phyloP scores from a whole-genome alignment of 768 basidiomycete genomes.

The Termitomyces sp. region DNA sequence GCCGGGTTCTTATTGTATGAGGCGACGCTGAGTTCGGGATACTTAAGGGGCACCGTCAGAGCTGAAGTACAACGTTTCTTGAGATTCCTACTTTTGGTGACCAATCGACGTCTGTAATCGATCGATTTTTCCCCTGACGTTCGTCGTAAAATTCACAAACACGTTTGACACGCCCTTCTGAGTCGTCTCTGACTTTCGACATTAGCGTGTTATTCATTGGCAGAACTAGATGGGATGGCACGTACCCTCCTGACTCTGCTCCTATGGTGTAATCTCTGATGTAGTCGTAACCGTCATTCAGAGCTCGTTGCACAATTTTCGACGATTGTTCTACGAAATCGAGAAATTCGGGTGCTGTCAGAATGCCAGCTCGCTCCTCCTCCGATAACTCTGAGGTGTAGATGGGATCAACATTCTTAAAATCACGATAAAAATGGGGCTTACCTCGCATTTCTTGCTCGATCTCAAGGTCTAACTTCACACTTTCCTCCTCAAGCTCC shows the following conservation, averaged over 20 bases:
- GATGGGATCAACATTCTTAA: background rate
- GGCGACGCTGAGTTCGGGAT: conserved; percentile 91
- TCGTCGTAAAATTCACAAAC: conserved; percentile 95
- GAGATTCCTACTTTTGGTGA: conserved; percentile 73
- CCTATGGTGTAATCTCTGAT: conserved; percentile 95
- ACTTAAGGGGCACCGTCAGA: conserved; percentile 41
- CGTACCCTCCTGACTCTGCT: conserved; percentile 78
- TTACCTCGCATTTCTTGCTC: conserved; percentile 81
- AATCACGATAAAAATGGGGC: background rate
- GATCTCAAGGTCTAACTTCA: conserved; percentile 79
- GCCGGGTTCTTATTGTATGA: conserved; percentile 98
- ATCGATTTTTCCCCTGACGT: conserved; percentile 85
- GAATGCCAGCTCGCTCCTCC: conserved; percentile 77
- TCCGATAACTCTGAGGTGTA: conserved; percentile 66
- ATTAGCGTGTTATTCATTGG: background rate
- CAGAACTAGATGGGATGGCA: conserved; percentile 8
- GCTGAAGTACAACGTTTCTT: background rate
- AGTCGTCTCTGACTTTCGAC: conserved; percentile 60
- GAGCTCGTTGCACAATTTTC: conserved; percentile 90
- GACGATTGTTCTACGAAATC: conserved; percentile 94
- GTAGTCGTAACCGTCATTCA: conserved; percentile 96
- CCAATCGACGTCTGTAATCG: conserved; percentile 97
- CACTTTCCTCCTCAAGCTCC: conserved; percentile 77
- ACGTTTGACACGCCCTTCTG: conserved; percentile 87
- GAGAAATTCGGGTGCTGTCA: conserved; percentile 85